Evolutionary conservation across 768 basidiomycete genomes (phyloP).

Genomic region (Polyporus arcularius): DNA sequence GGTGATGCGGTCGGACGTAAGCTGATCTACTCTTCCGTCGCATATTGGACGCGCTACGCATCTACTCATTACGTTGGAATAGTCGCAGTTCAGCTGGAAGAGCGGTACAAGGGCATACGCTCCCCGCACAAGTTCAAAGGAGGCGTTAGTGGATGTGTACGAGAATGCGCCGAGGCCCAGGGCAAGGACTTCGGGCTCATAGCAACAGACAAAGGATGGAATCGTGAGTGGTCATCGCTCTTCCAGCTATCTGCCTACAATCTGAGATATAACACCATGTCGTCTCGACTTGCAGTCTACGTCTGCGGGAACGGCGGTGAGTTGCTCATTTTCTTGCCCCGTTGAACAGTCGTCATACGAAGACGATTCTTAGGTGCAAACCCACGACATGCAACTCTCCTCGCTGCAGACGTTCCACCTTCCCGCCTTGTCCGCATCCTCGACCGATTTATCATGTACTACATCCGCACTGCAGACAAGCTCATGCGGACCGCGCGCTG

Average conservation of each 20-base stretch:
- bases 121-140: slow-evolving; percentile 78
- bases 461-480: slow-evolving; percentile 73
- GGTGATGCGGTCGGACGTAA: slow-evolving; percentile 69
- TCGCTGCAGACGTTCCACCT: slow-evolving; percentile 68
- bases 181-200: slow-evolving; percentile 75
- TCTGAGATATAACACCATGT: neutral
- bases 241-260: neutral
- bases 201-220: slow-evolving; percentile 82
- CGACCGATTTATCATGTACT: slow-evolving; percentile 67
- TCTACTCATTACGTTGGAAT: neutral
- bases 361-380: slow-evolving; percentile 18
- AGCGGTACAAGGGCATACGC: slow-evolving; percentile 69
- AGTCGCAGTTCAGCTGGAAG: slow-evolving; percentile 70
- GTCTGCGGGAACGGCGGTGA: slow-evolving; percentile 73
- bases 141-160: slow-evolving; percentile 71
- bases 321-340: neutral
- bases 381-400: slow-evolving; percentile 59
- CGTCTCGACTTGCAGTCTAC: slow-evolving; percentile 53
- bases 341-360: too few species aligned
- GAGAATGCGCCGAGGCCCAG: slow-evolving; percentile 81
- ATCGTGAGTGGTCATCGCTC: slow-evolving; percentile 37
- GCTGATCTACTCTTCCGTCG: slow-evolving; percentile 2
- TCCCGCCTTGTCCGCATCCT: slow-evolving; percentile 60
- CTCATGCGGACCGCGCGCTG: slow-evolving; percentile 74
- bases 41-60: neutral